Percentiles rank a stretch among this genome's conserved stretches.
These are phyloP conservation scores for Phytopythium montanum DNA, from an alignment of 352 stramenopile genomes.

Conservation along the genomic window DNA sequence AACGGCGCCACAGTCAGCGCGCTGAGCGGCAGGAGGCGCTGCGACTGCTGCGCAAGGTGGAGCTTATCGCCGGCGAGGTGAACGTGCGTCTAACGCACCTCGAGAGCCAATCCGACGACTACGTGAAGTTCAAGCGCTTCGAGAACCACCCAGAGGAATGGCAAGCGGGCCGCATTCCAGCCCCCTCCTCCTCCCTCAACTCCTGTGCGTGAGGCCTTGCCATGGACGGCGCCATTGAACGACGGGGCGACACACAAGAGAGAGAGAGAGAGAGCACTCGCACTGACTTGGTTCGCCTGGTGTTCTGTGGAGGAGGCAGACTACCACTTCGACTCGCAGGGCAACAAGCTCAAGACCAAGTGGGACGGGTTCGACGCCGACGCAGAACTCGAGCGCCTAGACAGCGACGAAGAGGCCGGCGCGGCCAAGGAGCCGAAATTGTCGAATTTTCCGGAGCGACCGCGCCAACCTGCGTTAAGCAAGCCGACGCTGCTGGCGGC, in stretches of 20 bases:
- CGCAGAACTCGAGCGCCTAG: conserved; percentile 64
- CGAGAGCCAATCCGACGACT: conserved; percentile 62
- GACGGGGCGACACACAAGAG: too few relatives aligned
- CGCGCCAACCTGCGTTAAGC: conserved; percentile 19
- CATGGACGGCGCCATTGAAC: background rate
- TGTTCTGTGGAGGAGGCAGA: conserved; percentile 25
- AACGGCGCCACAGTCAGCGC: conserved; percentile 16
- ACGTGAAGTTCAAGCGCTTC: conserved; percentile 39
- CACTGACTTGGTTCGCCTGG: background rate
- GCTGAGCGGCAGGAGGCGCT: conserved; percentile 42
- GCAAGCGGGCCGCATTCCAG: too few relatives aligned
- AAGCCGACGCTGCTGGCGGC: conserved; percentile 40
- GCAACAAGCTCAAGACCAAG: conserved; percentile 87
- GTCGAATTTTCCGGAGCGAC: too few relatives aligned
- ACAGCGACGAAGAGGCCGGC: conserved; percentile 62
- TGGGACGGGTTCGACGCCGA: conserved; percentile 83
- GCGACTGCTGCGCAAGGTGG: conserved; percentile 68
- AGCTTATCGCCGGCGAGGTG: conserved; percentile 67
- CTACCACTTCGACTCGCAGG: conserved; percentile 83
- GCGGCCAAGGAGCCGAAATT: conserved; percentile 5
- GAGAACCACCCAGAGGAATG: conserved; percentile 16
- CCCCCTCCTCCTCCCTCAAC: conserved; percentile 44
- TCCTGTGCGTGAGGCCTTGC: conserved; percentile 42
- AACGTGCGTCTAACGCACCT: conserved; percentile 57
- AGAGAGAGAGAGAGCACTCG: too few relatives aligned